phyloP scores from a whole-genome alignment of 495 filamentous ascomycete genomes.

The Thermothielavioides terrestris region DNA sequence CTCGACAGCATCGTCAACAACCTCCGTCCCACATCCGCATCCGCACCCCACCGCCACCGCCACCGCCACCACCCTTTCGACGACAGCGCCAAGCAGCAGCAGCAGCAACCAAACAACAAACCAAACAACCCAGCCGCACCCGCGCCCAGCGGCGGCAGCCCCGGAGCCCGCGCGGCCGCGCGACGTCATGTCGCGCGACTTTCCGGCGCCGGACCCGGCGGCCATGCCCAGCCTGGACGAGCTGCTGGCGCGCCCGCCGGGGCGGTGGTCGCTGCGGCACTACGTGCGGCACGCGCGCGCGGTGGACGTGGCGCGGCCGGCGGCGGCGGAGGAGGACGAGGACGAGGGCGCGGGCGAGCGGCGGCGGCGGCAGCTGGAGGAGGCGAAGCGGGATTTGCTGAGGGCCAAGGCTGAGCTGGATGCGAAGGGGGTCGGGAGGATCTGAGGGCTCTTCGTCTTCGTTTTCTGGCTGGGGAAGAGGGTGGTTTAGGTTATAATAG shows the following conservation, averaged over 20 bases:
- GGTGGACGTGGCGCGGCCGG: background rate
- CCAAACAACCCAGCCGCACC: background rate
- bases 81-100: background rate
- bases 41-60: background rate
- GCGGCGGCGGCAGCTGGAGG: constrained; percentile 23
- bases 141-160: constrained; percentile 2
- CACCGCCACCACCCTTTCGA: constrained; percentile 6
- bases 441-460: background rate
- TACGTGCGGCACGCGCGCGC: constrained; percentile 29
- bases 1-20: constrained; percentile 1
- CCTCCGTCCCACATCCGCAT: background rate
- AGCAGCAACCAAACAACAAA: background rate
- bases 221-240: constrained; percentile 30
- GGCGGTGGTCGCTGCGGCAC: constrained; percentile 29
- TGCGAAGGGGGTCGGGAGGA: too few species aligned
- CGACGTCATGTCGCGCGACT: constrained; percentile 24
- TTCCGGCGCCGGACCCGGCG: constrained; percentile 25
- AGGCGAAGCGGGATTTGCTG: constrained; percentile 31
- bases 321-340: constrained; percentile 13
- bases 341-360: constrained; percentile 13
- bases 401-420: constrained; percentile 16
- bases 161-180: background rate
- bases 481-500: too few species aligned
- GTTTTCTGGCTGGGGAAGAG: too few species aligned
- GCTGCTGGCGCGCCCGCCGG: constrained; percentile 32